A percentile compares a stretch with the other conserved stretches of the same genome.
These are phyloP conservation scores for Colletotrichum chlorophyti DNA, from an alignment of 2,329 filamentous ascomycete species.

Conservation along the genomic window DNA sequence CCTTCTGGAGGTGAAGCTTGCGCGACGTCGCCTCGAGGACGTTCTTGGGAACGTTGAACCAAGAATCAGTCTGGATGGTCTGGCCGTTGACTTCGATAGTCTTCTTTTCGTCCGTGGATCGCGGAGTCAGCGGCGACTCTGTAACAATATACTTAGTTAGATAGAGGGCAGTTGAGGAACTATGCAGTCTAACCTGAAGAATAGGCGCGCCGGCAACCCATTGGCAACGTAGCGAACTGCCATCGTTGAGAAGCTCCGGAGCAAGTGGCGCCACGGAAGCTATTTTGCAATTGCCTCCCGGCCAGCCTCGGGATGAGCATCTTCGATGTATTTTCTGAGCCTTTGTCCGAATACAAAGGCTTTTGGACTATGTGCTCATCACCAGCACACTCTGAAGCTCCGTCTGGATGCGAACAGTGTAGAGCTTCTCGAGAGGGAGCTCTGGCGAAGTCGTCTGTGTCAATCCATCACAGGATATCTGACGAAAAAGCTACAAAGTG, in stretches of 20 bases:
- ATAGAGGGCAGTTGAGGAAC: background rate
- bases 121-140: background rate
- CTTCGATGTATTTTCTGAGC: background rate
- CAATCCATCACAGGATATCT: background rate
- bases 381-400: too few species aligned
- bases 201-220: slow-evolving; percentile 25
- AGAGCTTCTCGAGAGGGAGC: too few species aligned
- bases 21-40: slow-evolving; percentile 79
- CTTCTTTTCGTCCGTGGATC: slow-evolving; percentile 32
- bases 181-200: slow-evolving; percentile 32
- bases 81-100: slow-evolving; percentile 66
- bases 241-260: background rate
- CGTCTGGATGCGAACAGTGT: too few species aligned
- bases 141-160: slow-evolving; percentile 6
- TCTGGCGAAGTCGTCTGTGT: too few species aligned
- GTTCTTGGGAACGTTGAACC: slow-evolving; percentile 83
- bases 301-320: slow-evolving; percentile 25
- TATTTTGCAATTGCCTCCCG: slow-evolving; percentile 23
- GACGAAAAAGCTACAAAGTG: background rate
- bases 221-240: slow-evolving; percentile 4
- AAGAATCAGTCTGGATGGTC: slow-evolving; percentile 73
- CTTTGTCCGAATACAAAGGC: slow-evolving; percentile 12
- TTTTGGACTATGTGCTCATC: background rate
- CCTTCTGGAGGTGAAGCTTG: slow-evolving; percentile 84
- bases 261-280: slow-evolving; percentile 17